Base-by-base conservation (phyloP, 768 basidiomycete genomes). In the Thelephora aurantiotincta region DNA sequence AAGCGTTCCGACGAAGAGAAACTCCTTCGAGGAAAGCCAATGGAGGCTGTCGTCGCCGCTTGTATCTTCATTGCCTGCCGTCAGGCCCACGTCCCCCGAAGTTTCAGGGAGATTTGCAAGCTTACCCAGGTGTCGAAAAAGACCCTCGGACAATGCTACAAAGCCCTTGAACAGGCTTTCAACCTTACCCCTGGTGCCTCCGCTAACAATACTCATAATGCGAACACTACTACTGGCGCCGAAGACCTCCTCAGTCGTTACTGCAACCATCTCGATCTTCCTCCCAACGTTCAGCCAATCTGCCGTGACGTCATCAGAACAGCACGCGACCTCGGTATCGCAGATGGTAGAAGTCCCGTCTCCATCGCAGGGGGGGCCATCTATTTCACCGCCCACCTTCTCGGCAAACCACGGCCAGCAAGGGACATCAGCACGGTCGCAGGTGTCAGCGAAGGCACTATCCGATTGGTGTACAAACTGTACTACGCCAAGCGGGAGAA, bases 351-450 rank as follows among this genome's bases (percentile, higher is more conserved):
- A 51, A 89, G 82, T 57, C 94, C 94, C 1, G 87, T 97, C 45
- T 96, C 96, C n/a, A 92, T 99, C 54, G 96, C 94, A n/a, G 89
- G 90, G 36, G 91, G 89, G 35, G 88, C 90, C 16, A 91, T 99
- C 50, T 91, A 85, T 68, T 97, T 98, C 65, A 87, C 88, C 26
- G 87, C 86, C 58, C 73, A 82, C 54, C 60, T 97, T 37, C 70
- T 93, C 57, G 88, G 82, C 46, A 77, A 78, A 57, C 57, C 67
- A 22, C 89, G 87, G 64, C 73, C 78, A 19, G 73, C 83, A 43
- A 79, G 80, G 64, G 90, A 97, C 58, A 92, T 99, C 58, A 85
- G 85, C 52, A 68, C 72, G 13, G 89, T 97, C 11, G 93, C 90
- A 2, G 91, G 92, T 9, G 91, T 97, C 16, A 92, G 90, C 60